phyloP scores from a whole-genome alignment of 1,139 yeast species.

The Scheffersomyces lignicola region DNA sequence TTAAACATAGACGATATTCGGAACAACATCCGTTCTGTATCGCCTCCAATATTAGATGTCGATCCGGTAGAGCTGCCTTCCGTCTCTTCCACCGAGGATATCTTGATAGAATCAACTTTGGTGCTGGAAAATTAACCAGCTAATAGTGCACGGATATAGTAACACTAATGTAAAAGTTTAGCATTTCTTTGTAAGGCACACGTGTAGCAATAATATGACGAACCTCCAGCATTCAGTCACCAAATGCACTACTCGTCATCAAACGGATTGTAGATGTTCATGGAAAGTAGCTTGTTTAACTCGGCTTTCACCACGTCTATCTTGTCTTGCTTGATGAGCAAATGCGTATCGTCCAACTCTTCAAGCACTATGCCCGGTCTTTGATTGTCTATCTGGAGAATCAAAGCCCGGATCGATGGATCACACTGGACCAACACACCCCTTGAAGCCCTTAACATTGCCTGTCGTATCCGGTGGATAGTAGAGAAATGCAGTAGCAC shows the following conservation, averaged over 20 bases:
- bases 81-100: not conserved
- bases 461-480: not conserved
- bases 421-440: constrained; percentile 63
- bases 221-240: too few species aligned
- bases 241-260: constrained; percentile 72
- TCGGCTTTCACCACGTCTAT: constrained; percentile 76
- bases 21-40: not conserved
- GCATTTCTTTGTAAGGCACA: too few species aligned
- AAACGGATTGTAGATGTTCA: constrained; percentile 81
- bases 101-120: not conserved
- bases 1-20: constrained; percentile 7
- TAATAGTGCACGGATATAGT: too few species aligned
- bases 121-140: too few species aligned
- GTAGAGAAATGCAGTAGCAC: not conserved
- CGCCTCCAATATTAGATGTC: not conserved
- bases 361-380: constrained; percentile 73
- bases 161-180: too few species aligned
- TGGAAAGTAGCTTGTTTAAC: constrained; percentile 70
- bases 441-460: constrained; percentile 47
- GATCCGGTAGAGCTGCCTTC: not conserved
- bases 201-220: too few species aligned
- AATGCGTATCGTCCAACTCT: constrained; percentile 89
- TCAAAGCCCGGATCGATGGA: constrained; percentile 87
- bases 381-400: constrained; percentile 74
- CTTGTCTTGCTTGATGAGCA: constrained; percentile 74